phyloP scores from a whole-genome alignment of 305 asterid species.

The Plantago coronopus region DNA sequence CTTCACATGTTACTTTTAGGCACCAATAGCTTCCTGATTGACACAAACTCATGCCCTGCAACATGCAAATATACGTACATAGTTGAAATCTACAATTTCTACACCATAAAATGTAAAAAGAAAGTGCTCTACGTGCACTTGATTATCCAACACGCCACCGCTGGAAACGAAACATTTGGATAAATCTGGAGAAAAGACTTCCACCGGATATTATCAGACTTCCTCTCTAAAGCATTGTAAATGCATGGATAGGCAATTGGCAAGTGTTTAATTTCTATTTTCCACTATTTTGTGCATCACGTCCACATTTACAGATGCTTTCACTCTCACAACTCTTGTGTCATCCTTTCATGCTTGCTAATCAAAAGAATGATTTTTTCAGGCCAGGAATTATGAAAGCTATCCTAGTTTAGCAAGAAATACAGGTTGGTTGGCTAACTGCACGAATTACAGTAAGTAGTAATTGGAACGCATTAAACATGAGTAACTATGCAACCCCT shows the following conservation, averaged over 20 bases:
- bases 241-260: neutral
- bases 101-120: conserved; percentile 31
- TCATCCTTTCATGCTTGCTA: neutral
- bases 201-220: conserved; percentile 4
- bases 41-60: conserved; percentile 70
- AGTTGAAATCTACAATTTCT: conserved; percentile 49
- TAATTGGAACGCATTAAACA: too few relatives aligned
- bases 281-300: neutral
- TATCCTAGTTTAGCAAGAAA: neutral
- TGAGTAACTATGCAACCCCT: neutral
- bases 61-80: conserved; percentile 66
- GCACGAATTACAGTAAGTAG: neutral
- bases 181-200: conserved; percentile 12
- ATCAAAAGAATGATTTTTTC: neutral
- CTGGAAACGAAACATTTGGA: conserved; percentile 9
- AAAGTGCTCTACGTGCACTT: conserved; percentile 16
- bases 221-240: neutral
- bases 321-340: neutral
- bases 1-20: conserved; percentile 63
- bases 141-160: conserved; percentile 24
- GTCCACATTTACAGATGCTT: neutral
- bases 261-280: neutral
- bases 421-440: neutral
- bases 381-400: neutral
- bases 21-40: conserved; percentile 65